Base-by-base conservation (phyloP, 352 stramenopile species). In the Pythium plurisporium region DNA sequence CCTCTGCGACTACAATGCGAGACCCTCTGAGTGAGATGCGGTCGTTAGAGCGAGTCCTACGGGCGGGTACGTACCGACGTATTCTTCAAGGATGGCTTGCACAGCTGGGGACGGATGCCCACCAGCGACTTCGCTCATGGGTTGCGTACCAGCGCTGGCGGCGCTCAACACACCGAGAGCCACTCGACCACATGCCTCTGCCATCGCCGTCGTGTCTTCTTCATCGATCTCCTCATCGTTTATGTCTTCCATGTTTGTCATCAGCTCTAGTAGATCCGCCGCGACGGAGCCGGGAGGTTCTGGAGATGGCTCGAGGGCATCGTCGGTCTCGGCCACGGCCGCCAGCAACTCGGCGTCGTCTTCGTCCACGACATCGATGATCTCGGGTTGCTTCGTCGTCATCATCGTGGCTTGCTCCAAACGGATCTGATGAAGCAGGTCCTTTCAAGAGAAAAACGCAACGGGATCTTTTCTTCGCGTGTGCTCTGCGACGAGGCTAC, bases 401-500 rank as follows among this genome's bases (percentile, higher is more conserved):
- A 3, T 9, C 41, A 34, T 12, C 22, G 26, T 37, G 31, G 31
- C 31, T 37, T n/a, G n/a, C n/a, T n/a, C n/a, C n/a, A n/a, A n/a
- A n/a, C n/a, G n/a, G n/a, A n/a, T n/a, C n/a, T n/a, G n/a, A n/a
- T n/a, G n/a, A n/a, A n/a, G n/a, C n/a, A n/a, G n/a, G n/a, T n/a
- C n/a, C n/a, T n/a, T n/a, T n/a, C n/a, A n/a, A n/a, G n/a, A n/a
- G n/a, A n/a, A n/a, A n/a, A n/a, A n/a, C n/a, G n/a, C n/a, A n/a
- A n/a, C n/a, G n/a, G n/a, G n/a, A n/a, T n/a, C n/a, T n/a, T n/a
- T n/a, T n/a, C n/a, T n/a, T n/a, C n/a, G n/a, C n/a, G n/a, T n/a
- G n/a, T n/a, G n/a, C 25, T 55, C 34, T 56, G 41, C 53, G 38
- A 61, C 43, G 31, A 52, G 33, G 33, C 53, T 14, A 33, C 22